Evolutionary conservation across 495 filamentous ascomycete genomes (phyloP), one percentile per base, ranked within the genome.

Genomic region (Jackrogersella multiformis): DNA sequence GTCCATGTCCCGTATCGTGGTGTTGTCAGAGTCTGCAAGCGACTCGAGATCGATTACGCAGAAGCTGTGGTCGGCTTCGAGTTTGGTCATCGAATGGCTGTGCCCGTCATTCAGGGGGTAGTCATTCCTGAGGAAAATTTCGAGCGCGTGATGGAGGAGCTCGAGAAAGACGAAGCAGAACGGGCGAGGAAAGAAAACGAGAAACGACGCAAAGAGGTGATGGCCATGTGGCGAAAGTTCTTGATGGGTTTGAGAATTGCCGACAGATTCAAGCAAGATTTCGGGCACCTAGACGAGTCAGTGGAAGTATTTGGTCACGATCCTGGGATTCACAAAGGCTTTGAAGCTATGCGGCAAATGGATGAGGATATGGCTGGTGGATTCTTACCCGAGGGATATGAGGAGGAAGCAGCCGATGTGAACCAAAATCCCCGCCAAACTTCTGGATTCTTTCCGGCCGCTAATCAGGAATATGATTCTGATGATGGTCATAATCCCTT

Each of bases 11-110:
- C 90, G 0, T 86, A 88, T 44, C 86, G 89, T 35, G 91, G 93
- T 3, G 90, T 89, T 0, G 88, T 87, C 38, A 87, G 86, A 51
- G 80, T 98, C 8, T 97, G 94, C 66, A 94, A 91, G 69, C 87
- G 89, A 57, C 82, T 99, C 2, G 88, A 86, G 13, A 89, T 99
- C 36, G 91, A 96, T 68, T 96, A 89, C 74, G 96, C 96, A 0
- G 95, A 99, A 72, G 95, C 96, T 16, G 94, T 97, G 8, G 94
- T 90, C 2, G 96, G 93, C 3, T 99, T 99, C 77, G 95, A 99
- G 75, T 99, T 99, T 77, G 91, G 92, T 8, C 89, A 91, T 45
- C 89, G 93, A 66, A 91, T 94, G 84, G 96, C 95, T 7, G 91
- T 97, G 15, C 95, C 95, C 8, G 88, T 96, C 1, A 88, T 98